Evolutionary conservation across 2,329 filamentous ascomycete genomes (phyloP).

Genomic region (Colletotrichum euphorbiae): DNA sequence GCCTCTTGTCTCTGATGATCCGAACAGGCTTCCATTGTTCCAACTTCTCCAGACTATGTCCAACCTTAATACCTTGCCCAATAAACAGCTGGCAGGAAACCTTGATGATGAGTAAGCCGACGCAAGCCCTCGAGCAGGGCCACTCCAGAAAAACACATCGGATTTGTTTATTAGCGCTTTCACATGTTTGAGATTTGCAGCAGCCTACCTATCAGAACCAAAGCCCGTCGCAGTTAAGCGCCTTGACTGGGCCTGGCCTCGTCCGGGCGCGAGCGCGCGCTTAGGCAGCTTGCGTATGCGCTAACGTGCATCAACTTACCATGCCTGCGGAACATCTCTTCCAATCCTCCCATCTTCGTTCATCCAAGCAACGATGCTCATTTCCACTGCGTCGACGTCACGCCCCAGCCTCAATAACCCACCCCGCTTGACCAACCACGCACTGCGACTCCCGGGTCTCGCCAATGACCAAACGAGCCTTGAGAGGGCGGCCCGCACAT

Average conservation of each 20-base stretch:
- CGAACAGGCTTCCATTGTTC: constrained; percentile 21
- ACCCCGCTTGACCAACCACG: background rate
- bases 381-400: constrained; percentile 11
- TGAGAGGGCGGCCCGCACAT: constrained; percentile 13
- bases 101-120: background rate
- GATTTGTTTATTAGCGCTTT: background rate
- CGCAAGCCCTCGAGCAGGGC: background rate
- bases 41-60: background rate
- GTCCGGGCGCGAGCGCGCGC: constrained; percentile 11
- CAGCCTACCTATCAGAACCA: background rate
- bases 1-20: constrained; percentile 11
- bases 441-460: background rate
- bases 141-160: background rate
- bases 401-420: constrained; percentile 3
- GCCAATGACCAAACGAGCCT: constrained; percentile 6
- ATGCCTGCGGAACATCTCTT: too few relatives aligned
- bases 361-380: constrained; percentile 17
- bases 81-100: background rate
- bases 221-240: constrained; percentile 13
- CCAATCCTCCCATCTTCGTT: background rate
- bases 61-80: background rate
- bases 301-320: too few relatives aligned
- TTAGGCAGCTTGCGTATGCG: constrained; percentile 10
- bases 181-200: background rate
- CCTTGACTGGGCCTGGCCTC: background rate